phyloP scores from a whole-genome alignment of 176 grass and related monocot species.

The Leersia perrieri region DNA sequence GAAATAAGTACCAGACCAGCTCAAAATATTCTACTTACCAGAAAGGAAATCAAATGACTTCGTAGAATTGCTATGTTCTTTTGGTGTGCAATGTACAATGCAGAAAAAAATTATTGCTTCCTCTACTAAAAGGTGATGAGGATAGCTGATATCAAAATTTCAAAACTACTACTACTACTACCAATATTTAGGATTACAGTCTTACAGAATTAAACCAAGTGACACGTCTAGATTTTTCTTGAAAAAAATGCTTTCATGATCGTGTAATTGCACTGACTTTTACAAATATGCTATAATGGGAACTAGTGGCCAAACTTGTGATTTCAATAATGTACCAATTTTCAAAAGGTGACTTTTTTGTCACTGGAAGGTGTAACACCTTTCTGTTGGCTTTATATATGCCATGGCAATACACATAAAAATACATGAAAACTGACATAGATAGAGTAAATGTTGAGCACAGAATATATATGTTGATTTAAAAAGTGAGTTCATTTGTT shows the following conservation, averaged over 20 bases:
- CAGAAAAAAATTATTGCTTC: background rate
- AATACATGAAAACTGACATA: background rate
- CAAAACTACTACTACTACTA: background rate
- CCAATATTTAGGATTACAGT: background rate
- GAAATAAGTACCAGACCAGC: background rate
- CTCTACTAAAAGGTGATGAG: background rate
- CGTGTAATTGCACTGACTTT: too few species aligned
- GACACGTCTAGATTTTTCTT: background rate
- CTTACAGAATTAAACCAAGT: background rate
- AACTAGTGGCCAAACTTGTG: background rate
- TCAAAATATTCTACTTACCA: background rate
- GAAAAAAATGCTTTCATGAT: background rate
- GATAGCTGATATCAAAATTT: background rate
- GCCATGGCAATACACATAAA: background rate
- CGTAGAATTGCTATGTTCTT: background rate
- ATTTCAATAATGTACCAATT: background rate
- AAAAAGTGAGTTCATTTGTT: background rate
- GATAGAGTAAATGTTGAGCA: background rate
- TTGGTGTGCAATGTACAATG: background rate
- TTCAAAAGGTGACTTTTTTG: background rate
- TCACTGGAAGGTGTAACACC: background rate
- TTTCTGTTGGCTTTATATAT: background rate
- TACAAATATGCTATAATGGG: background rate
- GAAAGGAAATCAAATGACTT: background rate
- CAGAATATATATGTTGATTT: background rate